Percentiles rank a stretch among this genome's conserved stretches.
phyloP scores from a whole-genome alignment of 371 early-diverging fungal species.

The Saksenaea oblongispora region DNA sequence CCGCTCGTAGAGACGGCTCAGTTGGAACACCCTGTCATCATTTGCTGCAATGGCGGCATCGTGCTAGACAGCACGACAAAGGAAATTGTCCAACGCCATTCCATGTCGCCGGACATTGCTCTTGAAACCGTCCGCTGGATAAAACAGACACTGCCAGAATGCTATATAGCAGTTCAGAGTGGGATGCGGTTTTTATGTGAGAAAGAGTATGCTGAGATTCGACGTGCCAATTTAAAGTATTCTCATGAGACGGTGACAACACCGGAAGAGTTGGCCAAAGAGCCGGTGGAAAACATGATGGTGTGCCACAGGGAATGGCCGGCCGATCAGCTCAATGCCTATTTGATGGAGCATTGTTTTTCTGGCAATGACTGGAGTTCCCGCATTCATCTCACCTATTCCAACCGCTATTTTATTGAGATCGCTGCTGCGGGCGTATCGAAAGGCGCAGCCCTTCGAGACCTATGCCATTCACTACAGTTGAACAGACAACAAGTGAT shows the following conservation, averaged over 20 bases:
- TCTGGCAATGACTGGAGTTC: conserved; percentile 24
- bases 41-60: conserved; percentile 43
- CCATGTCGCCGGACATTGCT: conserved; percentile 28
- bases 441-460: conserved; percentile 47
- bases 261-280: conserved; percentile 22
- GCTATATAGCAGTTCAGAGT: conserved; percentile 36
- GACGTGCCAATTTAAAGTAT: neutral
- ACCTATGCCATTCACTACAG: conserved; percentile 31
- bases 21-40: conserved; percentile 25
- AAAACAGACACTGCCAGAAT: conserved; percentile 25
- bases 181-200: conserved; percentile 37
- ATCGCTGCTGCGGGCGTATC: conserved; percentile 53
- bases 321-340: conserved; percentile 24
- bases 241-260: too few relatives aligned
- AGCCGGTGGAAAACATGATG: conserved; percentile 41
- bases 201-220: conserved; percentile 23
- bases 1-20: conserved; percentile 31
- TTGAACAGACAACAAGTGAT: conserved; percentile 34
- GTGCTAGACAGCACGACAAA: conserved; percentile 34
- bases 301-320: conserved; percentile 35
- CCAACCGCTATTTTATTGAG: conserved; percentile 51
- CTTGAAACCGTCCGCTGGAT: conserved; percentile 22
- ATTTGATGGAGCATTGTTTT: conserved; percentile 29
- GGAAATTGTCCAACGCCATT: conserved; percentile 32
- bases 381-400: conserved; percentile 41